Percentiles rank a stretch among this genome's conserved stretches.
Conservation (phyloP, 164 flowering plant species). For the Stephania japonica region DNA sequence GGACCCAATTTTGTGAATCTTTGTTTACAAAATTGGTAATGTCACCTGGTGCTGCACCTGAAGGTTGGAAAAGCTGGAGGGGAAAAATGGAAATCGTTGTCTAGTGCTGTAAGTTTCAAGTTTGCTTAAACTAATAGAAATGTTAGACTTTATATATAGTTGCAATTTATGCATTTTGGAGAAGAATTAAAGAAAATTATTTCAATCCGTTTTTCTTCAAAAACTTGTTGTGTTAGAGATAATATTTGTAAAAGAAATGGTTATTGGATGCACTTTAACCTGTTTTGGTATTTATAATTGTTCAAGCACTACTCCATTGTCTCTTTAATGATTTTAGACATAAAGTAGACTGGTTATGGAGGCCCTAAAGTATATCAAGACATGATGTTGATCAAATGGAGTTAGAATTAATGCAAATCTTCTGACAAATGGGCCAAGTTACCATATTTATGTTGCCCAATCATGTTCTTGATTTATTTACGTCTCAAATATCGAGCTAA, state of each 20-base stretch:
- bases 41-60: constrained; percentile 14
- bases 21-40: constrained; percentile 2
- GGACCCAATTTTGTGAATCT: not conserved
- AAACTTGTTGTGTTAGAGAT: not conserved
- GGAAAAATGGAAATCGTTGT: constrained; percentile 60
- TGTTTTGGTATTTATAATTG: not conserved
- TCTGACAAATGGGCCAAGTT: not conserved
- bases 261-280: not conserved
- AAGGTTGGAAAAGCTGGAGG: constrained; percentile 82
- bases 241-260: not conserved
- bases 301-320: not conserved
- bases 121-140: not conserved
- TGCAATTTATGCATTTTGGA: not conserved
- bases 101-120: constrained; percentile 27
- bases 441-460: not conserved
- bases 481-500: not conserved
- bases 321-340: not conserved
- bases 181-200: not conserved
- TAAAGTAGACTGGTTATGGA: not conserved
- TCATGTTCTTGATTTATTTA: not conserved
- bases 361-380: not conserved
- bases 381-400: not conserved
- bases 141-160: not conserved
- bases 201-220: not conserved
- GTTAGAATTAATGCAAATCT: not conserved